phyloP scores from a whole-genome alignment of 176 grass and related monocot species.

The Musa acuminata region DNA sequence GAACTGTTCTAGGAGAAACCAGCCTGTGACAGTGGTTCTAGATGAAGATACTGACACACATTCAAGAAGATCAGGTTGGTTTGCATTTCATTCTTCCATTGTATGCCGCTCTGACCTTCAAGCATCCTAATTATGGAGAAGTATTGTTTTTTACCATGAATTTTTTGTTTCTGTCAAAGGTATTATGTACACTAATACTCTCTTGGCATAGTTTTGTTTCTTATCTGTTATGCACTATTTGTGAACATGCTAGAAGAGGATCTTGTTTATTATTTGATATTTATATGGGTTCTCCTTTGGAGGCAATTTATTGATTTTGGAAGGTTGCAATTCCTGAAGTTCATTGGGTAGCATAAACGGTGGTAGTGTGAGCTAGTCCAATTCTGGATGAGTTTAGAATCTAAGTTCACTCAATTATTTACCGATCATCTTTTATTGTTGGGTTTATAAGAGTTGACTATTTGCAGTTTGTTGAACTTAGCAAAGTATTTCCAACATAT shows the following conservation, averaged over 20 bases:
- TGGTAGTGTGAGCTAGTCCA: too few species aligned
- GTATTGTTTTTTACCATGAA: not conserved
- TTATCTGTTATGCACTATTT: not conserved
- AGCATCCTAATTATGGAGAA: not conserved
- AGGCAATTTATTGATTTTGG: too few species aligned
- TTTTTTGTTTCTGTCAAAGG: too few species aligned
- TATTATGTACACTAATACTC: not conserved
- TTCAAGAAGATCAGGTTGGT: conserved; percentile 47
- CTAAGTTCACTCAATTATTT: too few species aligned
- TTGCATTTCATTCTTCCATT: conserved; percentile 18
- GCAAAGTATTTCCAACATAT: too few species aligned
- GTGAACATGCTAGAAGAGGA: not conserved
- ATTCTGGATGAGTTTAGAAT: too few species aligned
- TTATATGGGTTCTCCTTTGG: too few species aligned
- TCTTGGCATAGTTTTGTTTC: not conserved
- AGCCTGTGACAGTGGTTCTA: conserved; percentile 45
- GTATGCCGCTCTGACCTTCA: not conserved
- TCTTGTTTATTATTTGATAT: not conserved
- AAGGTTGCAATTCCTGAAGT: too few species aligned
- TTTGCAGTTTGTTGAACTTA: too few species aligned
- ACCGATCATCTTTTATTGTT: too few species aligned
- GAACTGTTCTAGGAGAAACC: conserved; percentile 20
- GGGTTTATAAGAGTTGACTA: too few species aligned
- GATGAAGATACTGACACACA: conserved; percentile 75
- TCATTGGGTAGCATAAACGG: too few species aligned